These are phyloP conservation scores for Chrysochromulina parva DNA, from an alignment of 78 protist genomes.

Conservation along the genomic window DNA sequence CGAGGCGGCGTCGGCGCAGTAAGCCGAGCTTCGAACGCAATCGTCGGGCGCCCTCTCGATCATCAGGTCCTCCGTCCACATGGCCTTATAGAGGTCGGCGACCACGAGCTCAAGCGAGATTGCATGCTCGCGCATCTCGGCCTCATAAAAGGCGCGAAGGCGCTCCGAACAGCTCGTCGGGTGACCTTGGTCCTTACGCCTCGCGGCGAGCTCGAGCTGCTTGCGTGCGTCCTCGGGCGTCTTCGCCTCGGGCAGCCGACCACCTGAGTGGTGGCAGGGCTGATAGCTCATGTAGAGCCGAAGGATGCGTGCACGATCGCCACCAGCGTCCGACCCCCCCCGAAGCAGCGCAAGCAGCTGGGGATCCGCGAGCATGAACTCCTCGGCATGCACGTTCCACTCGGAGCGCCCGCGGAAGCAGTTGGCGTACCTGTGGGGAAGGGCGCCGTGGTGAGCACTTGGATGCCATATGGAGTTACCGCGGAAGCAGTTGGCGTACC, in stretches of 20 bases:
- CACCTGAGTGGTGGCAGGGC: constrained; percentile 14
- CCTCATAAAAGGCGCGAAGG: not conserved
- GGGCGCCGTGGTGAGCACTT: too few species aligned
- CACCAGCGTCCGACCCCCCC: too few species aligned
- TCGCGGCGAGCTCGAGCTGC: not conserved
- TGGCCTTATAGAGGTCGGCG: not conserved
- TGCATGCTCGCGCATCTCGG: not conserved
- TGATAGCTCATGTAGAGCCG: not conserved
- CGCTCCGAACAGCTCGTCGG: not conserved
- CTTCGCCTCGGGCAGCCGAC: not conserved
- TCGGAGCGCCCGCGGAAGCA: not conserved
- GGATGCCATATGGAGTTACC: not conserved
- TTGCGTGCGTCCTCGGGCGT: not conserved
- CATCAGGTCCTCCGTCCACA: not conserved
- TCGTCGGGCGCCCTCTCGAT: not conserved
- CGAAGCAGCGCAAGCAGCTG: too few species aligned
- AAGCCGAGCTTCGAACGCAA: not conserved
- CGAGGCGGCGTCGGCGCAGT: not conserved
- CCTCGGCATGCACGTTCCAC: not conserved
- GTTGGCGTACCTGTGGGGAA: too few species aligned
- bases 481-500: constrained; percentile 11
- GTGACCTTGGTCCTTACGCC: not conserved
- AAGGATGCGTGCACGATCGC: not conserved
- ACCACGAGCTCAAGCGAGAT: not conserved
- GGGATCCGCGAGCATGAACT: not conserved